Evolutionary conservation across 495 filamentous ascomycete species (phyloP).

Genomic region (Penicillium herquei): DNA sequence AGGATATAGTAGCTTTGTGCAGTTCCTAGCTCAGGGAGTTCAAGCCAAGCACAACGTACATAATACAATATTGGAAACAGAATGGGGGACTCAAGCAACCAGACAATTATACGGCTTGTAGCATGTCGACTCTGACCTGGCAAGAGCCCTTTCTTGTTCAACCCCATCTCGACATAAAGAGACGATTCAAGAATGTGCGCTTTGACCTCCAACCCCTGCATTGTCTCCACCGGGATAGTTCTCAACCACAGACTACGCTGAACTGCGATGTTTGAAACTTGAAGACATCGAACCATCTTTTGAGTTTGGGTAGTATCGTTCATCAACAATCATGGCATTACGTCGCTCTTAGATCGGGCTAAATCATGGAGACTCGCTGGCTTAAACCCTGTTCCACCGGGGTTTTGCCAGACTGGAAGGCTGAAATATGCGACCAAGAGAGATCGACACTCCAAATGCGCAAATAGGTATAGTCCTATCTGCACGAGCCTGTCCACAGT

Average conservation of each 20-base stretch:
- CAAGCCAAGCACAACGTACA: not conserved
- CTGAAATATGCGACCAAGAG: not conserved
- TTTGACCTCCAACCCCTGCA: too few relatives aligned
- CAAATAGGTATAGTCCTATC: constrained; percentile 3
- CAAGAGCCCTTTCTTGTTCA: too few relatives aligned
- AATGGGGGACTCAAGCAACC: too few relatives aligned
- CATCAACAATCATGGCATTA: not conserved
- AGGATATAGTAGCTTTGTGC: constrained; percentile 33
- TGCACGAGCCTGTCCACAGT: not conserved
- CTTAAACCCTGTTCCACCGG: not conserved
- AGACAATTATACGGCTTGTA: too few relatives aligned
- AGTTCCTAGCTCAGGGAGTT: not conserved
- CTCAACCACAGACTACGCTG: too few relatives aligned
- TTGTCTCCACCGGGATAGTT: too few relatives aligned
- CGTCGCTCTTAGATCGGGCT: not conserved
- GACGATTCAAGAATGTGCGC: too few relatives aligned
- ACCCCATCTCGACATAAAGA: too few relatives aligned
- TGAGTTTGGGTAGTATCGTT: not conserved
- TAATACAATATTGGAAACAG: not conserved
- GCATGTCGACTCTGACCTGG: too few relatives aligned
- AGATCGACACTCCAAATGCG: not conserved
- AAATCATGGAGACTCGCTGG: not conserved
- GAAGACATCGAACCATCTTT: too few relatives aligned
- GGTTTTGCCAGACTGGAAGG: constrained; percentile 9
- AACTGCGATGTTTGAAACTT: too few relatives aligned